phyloP scores from a whole-genome alignment of 306 rosid species.

The Corylus heterophylla region DNA sequence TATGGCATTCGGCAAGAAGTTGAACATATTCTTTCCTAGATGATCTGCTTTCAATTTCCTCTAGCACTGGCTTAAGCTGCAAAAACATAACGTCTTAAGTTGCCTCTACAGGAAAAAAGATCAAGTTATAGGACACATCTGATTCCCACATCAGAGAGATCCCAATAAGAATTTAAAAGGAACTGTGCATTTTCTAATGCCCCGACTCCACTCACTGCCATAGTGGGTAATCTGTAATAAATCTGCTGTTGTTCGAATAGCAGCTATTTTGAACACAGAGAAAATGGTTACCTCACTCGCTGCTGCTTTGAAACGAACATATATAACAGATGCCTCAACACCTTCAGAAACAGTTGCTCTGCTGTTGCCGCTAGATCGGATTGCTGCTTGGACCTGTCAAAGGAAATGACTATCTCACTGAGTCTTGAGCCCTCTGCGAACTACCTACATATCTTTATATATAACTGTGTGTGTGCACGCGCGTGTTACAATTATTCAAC shows the following conservation, averaged over 20 bases:
- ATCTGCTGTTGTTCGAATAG: slow-evolving; percentile 18
- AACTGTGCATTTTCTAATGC: background rate
- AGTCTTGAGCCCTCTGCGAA: background rate
- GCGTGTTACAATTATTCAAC: slow-evolving; percentile 23
- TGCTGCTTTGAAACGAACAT: slow-evolving; percentile 98
- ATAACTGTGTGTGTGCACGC: background rate
- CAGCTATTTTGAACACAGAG: slow-evolving; percentile 14
- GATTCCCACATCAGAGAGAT: slow-evolving; percentile 3
- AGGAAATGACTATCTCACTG: slow-evolving; percentile 28
- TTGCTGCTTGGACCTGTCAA: slow-evolving; percentile 85
- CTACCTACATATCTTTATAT: slow-evolving; percentile 7
- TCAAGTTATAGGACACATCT: slow-evolving; percentile 5
- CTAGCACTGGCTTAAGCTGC: slow-evolving; percentile 91
- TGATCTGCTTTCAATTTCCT: slow-evolving; percentile 92
- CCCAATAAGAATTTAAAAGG: slow-evolving; percentile 21
- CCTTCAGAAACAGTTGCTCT: slow-evolving; percentile 88
- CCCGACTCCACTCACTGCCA: background rate
- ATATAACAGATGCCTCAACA: slow-evolving; percentile 94
- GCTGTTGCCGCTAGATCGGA: slow-evolving; percentile 71
- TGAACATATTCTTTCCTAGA: slow-evolving; percentile 92
- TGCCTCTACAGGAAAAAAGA: slow-evolving; percentile 6
- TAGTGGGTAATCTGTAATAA: slow-evolving; percentile 13
- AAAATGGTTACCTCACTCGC: slow-evolving; percentile 77
- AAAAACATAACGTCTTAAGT: slow-evolving; percentile 36
- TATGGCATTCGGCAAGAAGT: slow-evolving; percentile 93